Evolutionary conservation across 106 monocot species (phyloP).

Genomic region (Apostasia ramifera): DNA sequence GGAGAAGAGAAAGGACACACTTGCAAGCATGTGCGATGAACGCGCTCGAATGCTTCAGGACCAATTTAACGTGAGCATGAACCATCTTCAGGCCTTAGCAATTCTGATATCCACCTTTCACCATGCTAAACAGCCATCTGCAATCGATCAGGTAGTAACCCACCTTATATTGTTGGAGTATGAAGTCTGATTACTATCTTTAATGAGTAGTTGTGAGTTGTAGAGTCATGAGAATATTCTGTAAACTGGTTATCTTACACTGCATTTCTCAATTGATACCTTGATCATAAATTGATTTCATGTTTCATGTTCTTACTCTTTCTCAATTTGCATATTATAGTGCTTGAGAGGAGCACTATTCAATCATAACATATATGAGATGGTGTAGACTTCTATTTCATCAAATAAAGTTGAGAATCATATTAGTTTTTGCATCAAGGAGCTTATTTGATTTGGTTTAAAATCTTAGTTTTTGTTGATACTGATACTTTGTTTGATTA

Average conservation of each 20-base stretch:
- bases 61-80: conserved; percentile 99
- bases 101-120: conserved; percentile 94
- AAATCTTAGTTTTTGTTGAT: neutral
- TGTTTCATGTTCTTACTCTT: too few relatives aligned
- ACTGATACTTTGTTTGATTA: conserved; percentile 1
- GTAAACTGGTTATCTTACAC: too few relatives aligned
- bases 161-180: too few relatives aligned
- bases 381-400: neutral
- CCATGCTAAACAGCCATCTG: conserved; percentile 80
- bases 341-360: too few relatives aligned
- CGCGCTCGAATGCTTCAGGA: conserved; percentile 95
- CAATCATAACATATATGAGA: neutral
- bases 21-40: conserved; percentile 95
- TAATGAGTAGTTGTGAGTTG: too few relatives aligned
- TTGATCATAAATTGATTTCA: too few relatives aligned
- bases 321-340: too few relatives aligned
- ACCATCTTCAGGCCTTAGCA: conserved; percentile 87
- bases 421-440: neutral
- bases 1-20: conserved; percentile 73
- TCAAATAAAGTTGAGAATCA: neutral
- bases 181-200: too few relatives aligned
- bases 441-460: neutral
- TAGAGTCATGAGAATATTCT: too few relatives aligned
- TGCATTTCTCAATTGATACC: too few relatives aligned
- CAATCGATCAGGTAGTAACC: conserved; percentile 78